phyloP scores from a whole-genome alignment of 2,329 filamentous ascomycete genomes.

The Claviceps quebecensis region DNA sequence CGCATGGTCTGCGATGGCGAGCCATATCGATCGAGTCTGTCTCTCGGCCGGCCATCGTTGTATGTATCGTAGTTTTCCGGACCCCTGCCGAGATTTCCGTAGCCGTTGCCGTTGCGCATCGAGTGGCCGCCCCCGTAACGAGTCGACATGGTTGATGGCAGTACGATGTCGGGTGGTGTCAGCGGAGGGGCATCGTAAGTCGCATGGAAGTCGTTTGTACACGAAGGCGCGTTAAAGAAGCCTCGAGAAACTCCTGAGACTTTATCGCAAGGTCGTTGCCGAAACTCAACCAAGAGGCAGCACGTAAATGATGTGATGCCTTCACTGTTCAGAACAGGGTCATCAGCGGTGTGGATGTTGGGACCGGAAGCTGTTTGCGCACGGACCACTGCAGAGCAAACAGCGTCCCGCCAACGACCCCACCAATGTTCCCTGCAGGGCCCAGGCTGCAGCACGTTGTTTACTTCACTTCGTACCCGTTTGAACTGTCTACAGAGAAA shows the following conservation, averaged over 20 bases:
- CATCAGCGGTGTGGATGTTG: too few relatives aligned
- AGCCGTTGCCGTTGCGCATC: slow-evolving; percentile 24
- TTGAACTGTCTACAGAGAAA: too few relatives aligned
- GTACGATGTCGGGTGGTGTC: not conserved
- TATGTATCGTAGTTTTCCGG: slow-evolving; percentile 35
- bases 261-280: too few relatives aligned
- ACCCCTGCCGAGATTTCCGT: slow-evolving; percentile 26
- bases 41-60: slow-evolving; percentile 28
- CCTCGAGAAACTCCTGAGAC: too few relatives aligned
- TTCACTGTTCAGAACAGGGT: not conserved
- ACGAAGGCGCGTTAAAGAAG: not conserved
- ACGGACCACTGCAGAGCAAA: slow-evolving; percentile 1
- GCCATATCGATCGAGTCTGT: slow-evolving; percentile 29
- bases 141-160: slow-evolving; percentile 30
- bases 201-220: not conserved
- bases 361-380: not conserved
- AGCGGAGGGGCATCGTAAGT: slow-evolving; percentile 8
- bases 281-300: too few relatives aligned
- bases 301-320: not conserved
- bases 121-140: slow-evolving; percentile 29
- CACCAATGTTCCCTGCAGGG: too few relatives aligned
- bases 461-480: too few relatives aligned
- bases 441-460: too few relatives aligned
- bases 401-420: not conserved
- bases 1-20: slow-evolving; percentile 20